Evolutionary conservation across 169 alveolate genomes (phyloP).

Genomic region (Plasmodium berghei): DNA sequence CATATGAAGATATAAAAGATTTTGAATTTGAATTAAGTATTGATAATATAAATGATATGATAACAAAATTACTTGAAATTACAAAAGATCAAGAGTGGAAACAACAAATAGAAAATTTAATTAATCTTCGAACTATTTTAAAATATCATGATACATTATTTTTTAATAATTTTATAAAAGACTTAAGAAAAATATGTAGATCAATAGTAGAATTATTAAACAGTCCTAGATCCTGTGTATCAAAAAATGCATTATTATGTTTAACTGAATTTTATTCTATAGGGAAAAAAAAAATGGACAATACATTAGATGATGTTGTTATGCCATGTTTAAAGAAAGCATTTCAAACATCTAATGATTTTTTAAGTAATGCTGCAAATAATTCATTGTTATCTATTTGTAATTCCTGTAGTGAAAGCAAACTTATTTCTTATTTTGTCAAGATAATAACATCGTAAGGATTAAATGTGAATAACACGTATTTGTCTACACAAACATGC

Average conservation of each 20-base stretch:
- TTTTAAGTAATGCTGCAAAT: constrained; percentile 74
- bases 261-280: constrained; percentile 69
- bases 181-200: constrained; percentile 50
- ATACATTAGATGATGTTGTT: constrained; percentile 62
- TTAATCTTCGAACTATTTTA: constrained; percentile 54
- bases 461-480: not conserved
- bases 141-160: constrained; percentile 62
- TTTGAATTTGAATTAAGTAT: constrained; percentile 39
- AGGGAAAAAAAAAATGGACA: constrained; percentile 66
- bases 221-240: constrained; percentile 73
- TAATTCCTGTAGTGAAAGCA: constrained; percentile 71
- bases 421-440: constrained; percentile 51
- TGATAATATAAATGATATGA: constrained; percentile 50
- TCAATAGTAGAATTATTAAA: constrained; percentile 55
- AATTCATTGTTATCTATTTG: constrained; percentile 61
- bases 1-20: constrained; percentile 54
- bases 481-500: not conserved
- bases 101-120: constrained; percentile 67
- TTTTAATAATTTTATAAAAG: constrained; percentile 54
- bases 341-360: constrained; percentile 64
- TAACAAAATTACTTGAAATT: constrained; percentile 19
- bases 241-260: constrained; percentile 69
- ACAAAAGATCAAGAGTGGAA: constrained; percentile 75
- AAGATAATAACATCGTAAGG: constrained; percentile 70
- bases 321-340: constrained; percentile 73